Base-by-base conservation (phyloP, 2,329 filamentous ascomycete species). In the Talaromyces rugulosus region DNA sequence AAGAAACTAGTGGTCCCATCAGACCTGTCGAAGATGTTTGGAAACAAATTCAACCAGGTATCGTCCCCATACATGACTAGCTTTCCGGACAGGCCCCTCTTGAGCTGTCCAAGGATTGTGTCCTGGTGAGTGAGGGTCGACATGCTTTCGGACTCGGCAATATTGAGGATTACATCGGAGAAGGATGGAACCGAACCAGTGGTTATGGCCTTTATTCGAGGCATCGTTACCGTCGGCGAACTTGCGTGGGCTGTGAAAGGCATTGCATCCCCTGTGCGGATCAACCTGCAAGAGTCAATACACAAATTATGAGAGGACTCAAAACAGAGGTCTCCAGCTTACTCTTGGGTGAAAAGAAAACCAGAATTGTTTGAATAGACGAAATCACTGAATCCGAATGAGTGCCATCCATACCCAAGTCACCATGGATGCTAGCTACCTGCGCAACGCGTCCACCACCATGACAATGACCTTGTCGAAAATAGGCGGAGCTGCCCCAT, bases 1-100 rank as follows among this genome's bases (percentile, higher is more conserved):
- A 98, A 99, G 76, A 99, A 99, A 78, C 94, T 98, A 61, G 92
- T 92, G 2, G 95, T 99, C 55, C 96, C 95, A 76, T 99, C 96
- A 57, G 87, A 83, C 47, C 93, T 87, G 68, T 89, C 87, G 78
- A 99, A 99, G 55, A 89, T 92, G 16, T 85, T 87, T 0, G 95
- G 95, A 70, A 99, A 99, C 14, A 99, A 82, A 79, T 97, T 98
- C 68, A 99, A 80, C 96, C 95, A 99, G 23, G 95, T 99, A 74
- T 99, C 95, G 71, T 99, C 95, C 56, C 95, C 95, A 72, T 95
- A 97, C 89, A 99, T 95, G 73, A 97, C 81, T 65, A 98, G 82
- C 70, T 91, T 92, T 23, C 91, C 91, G 28, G 81, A 79, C 5
- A 64, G 66, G 69, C 87, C 89, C 40, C 87, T 87, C 74, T 89